Conservation (phyloP, 2,329 filamentous ascomycete species). For the Penicillium corylophilum region DNA sequence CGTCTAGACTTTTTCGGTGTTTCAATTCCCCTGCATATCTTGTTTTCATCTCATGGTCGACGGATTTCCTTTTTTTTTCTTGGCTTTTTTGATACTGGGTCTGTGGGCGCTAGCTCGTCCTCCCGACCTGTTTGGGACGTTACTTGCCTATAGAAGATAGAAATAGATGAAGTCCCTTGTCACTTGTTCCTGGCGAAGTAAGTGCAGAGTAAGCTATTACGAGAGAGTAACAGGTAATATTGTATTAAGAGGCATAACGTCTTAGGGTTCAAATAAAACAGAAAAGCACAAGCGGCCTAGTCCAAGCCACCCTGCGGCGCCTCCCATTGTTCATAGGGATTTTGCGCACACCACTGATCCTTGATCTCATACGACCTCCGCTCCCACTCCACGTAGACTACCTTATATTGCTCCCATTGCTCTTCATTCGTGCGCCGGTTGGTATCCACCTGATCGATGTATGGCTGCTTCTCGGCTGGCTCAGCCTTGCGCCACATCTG, state of each 20-base stretch:
- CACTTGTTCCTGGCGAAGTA: not conserved
- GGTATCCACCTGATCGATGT: slow-evolving; percentile 68
- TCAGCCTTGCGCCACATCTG: slow-evolving; percentile 84
- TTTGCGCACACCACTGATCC: slow-evolving; percentile 39
- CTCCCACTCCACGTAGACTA: slow-evolving; percentile 56
- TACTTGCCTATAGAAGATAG: slow-evolving; percentile 21
- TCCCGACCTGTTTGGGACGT: slow-evolving; percentile 4
- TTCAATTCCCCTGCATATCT: slow-evolving; percentile 19
- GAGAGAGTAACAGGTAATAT: not conserved
- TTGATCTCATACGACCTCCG: slow-evolving; percentile 38
- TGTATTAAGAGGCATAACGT: not conserved
- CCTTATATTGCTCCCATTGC: slow-evolving; percentile 70
- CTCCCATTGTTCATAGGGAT: slow-evolving; percentile 38
- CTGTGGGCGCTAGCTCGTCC: slow-evolving; percentile 3
- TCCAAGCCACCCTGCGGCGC: not conserved
- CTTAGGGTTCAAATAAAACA: not conserved
- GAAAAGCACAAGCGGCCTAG: not conserved
- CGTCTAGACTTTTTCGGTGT: slow-evolving; percentile 14
- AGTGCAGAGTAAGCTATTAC: not conserved
- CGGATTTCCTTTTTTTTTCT: slow-evolving; percentile 10
- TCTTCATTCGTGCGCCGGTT: slow-evolving; percentile 68
- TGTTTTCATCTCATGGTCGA: slow-evolving; percentile 11
- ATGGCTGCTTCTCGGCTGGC: slow-evolving; percentile 71
- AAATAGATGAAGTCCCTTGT: slow-evolving; percentile 14
- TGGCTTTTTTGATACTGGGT: slow-evolving; percentile 10